phyloP scores from a whole-genome alignment of 352 stramenopile species.

The Blastocystis sp. region DNA sequence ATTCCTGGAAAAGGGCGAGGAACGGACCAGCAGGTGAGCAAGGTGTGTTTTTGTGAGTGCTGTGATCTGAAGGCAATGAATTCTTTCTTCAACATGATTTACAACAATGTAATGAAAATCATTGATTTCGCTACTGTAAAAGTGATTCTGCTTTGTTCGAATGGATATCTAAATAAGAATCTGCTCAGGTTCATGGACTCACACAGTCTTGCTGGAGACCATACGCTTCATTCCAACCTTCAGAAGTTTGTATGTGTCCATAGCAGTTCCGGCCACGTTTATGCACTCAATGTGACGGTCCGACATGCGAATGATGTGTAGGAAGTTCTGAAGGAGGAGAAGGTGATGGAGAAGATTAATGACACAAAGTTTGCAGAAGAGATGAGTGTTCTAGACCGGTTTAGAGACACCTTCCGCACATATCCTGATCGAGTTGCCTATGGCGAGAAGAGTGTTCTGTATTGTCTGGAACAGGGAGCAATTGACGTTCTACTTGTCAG shows the following conservation, averaged over 20 bases:
- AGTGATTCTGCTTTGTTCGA: slow-evolving; percentile 38
- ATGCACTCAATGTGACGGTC: background rate
- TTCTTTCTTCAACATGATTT: slow-evolving; percentile 10
- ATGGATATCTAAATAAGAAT: background rate
- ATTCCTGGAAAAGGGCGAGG: slow-evolving; percentile 49
- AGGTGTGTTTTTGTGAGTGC: background rate
- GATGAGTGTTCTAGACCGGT: background rate
- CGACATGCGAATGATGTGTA: background rate
- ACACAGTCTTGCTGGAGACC: background rate
- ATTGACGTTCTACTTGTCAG: slow-evolving; percentile 1
- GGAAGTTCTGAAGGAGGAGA: slow-evolving; percentile 13
- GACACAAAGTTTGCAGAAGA: slow-evolving; percentile 49
- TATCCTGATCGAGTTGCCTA: slow-evolving; percentile 1
- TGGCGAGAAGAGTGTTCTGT: slow-evolving; percentile 28
- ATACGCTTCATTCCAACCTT: background rate
- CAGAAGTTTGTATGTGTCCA: slow-evolving; percentile 30
- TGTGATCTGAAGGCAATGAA: slow-evolving; percentile 6
- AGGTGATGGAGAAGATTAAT: slow-evolving; percentile 17
- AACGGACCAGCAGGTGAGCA: background rate
- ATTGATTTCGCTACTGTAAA: slow-evolving; percentile 1
- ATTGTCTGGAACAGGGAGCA: slow-evolving; percentile 35
- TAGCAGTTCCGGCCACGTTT: background rate
- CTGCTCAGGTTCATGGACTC: slow-evolving; percentile 44
- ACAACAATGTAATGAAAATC: background rate
- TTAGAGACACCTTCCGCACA: background rate